Evolutionary conservation across 768 basidiomycete species (phyloP).

Genomic region (Solioccasus polychromus): DNA sequence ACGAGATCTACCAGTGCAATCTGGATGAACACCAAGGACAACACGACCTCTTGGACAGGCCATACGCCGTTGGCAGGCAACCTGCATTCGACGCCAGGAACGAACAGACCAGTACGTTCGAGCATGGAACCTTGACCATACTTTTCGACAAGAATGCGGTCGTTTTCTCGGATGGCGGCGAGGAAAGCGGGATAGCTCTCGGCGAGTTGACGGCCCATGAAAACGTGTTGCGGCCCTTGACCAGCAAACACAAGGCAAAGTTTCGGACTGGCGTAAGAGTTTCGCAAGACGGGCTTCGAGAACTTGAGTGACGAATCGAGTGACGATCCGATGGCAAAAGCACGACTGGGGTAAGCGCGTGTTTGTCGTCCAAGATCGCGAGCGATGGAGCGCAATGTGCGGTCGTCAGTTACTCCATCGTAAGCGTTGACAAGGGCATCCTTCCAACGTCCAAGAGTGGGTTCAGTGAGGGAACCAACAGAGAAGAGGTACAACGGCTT

Average conservation of each 20-base stretch:
- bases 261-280: slow-evolving; percentile 24
- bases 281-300: slow-evolving; percentile 28
- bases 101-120: slow-evolving; percentile 33
- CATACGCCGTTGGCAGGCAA: slow-evolving; percentile 26
- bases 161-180: slow-evolving; percentile 28
- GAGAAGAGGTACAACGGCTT: slow-evolving; percentile 26
- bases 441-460: slow-evolving; percentile 24
- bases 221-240: slow-evolving; percentile 35
- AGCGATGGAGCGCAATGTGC: slow-evolving; percentile 24
- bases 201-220: slow-evolving; percentile 37
- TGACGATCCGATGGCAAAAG: slow-evolving; percentile 23
- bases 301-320: slow-evolving; percentile 26
- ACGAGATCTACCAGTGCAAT: slow-evolving; percentile 34
- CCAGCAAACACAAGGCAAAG: slow-evolving; percentile 36
- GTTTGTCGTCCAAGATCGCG: slow-evolving; percentile 29
- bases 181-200: slow-evolving; percentile 32
- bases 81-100: slow-evolving; percentile 24
- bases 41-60: slow-evolving; percentile 33
- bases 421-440: slow-evolving; percentile 18
- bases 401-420: slow-evolving; percentile 18
- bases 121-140: slow-evolving; percentile 31
- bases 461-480: slow-evolving; percentile 28
- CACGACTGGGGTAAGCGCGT: slow-evolving; percentile 28
- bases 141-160: slow-evolving; percentile 30
- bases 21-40: slow-evolving; percentile 34